Conservation (phyloP, 208 protist species). For the Wallacemonas sp. region DNA sequence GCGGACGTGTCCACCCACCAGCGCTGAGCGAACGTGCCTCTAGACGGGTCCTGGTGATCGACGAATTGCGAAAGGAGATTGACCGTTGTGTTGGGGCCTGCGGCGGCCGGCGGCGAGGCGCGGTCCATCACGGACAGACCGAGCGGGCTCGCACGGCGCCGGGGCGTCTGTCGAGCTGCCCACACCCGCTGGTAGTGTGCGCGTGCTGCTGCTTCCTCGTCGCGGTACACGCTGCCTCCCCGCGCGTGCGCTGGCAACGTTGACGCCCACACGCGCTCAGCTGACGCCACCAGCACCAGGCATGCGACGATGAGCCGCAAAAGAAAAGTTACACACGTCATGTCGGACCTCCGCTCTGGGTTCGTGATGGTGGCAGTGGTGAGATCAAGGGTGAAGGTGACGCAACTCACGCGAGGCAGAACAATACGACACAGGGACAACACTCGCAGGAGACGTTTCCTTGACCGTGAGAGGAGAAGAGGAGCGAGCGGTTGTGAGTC, state of each 20-base stretch:
- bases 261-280: background rate
- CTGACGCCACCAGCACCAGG: background rate
- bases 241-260: constrained; percentile 21
- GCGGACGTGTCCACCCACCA: constrained; percentile 28
- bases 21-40: constrained; percentile 34
- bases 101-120: background rate
- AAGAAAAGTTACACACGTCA: constrained; percentile 3
- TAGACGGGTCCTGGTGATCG: constrained; percentile 21
- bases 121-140: background rate
- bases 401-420: too few relatives aligned
- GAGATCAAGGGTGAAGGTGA: too few relatives aligned
- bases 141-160: too few relatives aligned
- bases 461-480: too few relatives aligned
- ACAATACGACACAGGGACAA: too few relatives aligned
- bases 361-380: too few relatives aligned
- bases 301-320: background rate
- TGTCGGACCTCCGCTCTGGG: too few relatives aligned
- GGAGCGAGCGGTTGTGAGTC: too few relatives aligned
- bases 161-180: background rate
- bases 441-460: too few relatives aligned
- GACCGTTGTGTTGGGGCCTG: constrained; percentile 5
- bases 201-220: background rate
- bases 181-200: background rate
- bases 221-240: constrained; percentile 22
- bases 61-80: constrained; percentile 27